phyloP scores from a whole-genome alignment of 495 filamentous ascomycete species.

The Penicillium crystallinum region DNA sequence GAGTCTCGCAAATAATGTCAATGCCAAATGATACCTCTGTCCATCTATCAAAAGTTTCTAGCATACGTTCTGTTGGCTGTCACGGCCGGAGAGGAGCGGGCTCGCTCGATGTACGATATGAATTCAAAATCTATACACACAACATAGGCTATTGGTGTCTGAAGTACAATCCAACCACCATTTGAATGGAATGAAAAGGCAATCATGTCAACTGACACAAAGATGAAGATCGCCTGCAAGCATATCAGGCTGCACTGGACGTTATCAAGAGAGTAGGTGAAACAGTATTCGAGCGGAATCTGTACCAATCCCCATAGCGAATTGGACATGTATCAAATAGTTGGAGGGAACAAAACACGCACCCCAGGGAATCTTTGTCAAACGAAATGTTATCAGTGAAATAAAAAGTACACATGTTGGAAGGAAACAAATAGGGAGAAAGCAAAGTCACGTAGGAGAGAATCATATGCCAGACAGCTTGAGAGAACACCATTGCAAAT shows the following conservation, averaged over 20 bases:
- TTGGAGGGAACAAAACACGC: conserved; percentile 14
- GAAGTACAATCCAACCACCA: not conserved
- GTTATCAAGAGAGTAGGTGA: not conserved
- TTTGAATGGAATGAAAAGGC: not conserved
- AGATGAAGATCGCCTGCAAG: not conserved
- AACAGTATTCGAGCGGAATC: not conserved
- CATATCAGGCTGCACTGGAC: not conserved
- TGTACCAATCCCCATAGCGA: not conserved
- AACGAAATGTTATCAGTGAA: conserved; percentile 22
- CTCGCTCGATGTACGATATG: not conserved
- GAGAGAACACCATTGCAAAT: conserved; percentile 40
- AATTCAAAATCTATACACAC: conserved; percentile 11
- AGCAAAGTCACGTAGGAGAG: conserved; percentile 28
- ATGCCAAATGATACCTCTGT: conserved; percentile 1
- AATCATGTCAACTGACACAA: not conserved
- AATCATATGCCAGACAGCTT: conserved; percentile 35
- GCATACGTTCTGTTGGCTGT: not conserved
- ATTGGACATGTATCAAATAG: conserved; percentile 9
- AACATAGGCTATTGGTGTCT: not conserved
- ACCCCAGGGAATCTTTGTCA: conserved; percentile 26
- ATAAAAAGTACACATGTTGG: conserved; percentile 27
- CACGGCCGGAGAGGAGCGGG: not conserved
- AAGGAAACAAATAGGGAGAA: conserved; percentile 14
- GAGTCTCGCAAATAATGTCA: not conserved
- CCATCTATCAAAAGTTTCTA: not conserved